Conservation (phyloP, 345 rosid species). For the Camelina hispida region DNA sequence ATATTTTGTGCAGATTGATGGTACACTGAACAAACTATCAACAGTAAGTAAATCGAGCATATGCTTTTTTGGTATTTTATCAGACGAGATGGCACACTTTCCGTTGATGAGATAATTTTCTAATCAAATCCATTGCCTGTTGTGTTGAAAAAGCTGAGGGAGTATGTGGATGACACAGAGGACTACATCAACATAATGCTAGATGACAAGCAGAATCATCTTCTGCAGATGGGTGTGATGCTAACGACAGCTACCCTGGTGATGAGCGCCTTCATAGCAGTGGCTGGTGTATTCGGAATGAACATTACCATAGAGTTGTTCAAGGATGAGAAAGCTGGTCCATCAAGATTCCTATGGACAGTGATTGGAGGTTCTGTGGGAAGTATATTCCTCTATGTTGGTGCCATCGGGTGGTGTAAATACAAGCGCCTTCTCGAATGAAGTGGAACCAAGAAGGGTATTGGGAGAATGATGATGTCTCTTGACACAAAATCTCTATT, state of each 20-base stretch:
- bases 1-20: constrained; percentile 94
- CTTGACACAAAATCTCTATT: background rate
- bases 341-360: constrained; percentile 67
- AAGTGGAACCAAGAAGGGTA: background rate
- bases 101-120: background rate
- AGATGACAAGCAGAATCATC: constrained; percentile 96
- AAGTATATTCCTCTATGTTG: constrained; percentile 62
- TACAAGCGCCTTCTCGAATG: constrained; percentile 77
- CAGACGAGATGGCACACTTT: background rate
- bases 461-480: constrained; percentile 7
- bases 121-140: constrained; percentile 8
- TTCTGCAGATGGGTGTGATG: constrained; percentile 95
- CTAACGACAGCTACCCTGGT: constrained; percentile 87
- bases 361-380: constrained; percentile 71
- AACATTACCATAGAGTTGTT: constrained; percentile 69
- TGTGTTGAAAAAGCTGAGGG: constrained; percentile 70
- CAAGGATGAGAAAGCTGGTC: constrained; percentile 33
- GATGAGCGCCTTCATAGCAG: constrained; percentile 65
- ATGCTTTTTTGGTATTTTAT: background rate
- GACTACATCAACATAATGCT: constrained; percentile 96
- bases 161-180: constrained; percentile 93
- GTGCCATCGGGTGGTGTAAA: constrained; percentile 88
- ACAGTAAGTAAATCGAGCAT: constrained; percentile 57
- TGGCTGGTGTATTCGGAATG: constrained; percentile 83
- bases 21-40: constrained; percentile 83